Conservation (phyloP, 2,329 filamentous ascomycete species). For the Aspergillus brunneoviolaceus region DNA sequence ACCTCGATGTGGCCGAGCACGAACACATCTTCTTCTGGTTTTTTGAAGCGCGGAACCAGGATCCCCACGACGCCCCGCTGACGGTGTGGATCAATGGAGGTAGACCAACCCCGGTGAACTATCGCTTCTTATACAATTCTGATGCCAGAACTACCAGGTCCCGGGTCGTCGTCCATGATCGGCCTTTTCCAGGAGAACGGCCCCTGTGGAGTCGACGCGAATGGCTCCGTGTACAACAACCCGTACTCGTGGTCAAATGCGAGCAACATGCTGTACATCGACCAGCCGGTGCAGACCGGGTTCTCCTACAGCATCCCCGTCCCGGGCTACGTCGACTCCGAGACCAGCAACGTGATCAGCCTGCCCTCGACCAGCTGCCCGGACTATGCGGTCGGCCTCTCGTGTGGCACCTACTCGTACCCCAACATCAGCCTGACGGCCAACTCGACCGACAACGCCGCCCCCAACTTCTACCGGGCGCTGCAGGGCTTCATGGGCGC, state of each 20-base stretch:
- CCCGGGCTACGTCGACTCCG: conserved; percentile 6
- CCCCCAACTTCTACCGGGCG: conserved; percentile 9
- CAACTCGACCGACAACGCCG: conserved; percentile 6
- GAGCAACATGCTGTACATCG: conserved; percentile 26
- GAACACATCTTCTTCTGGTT: conserved; percentile 11
- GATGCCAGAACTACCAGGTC: neutral
- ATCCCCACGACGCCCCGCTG: conserved; percentile 5
- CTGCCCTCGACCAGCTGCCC: conserved; percentile 4
- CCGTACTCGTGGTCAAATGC: conserved; percentile 24
- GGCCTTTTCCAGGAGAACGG: conserved; percentile 36
- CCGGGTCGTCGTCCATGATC: conserved; percentile 34
- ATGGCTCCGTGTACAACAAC: conserved; percentile 22
- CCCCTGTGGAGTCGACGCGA: conserved; percentile 26
- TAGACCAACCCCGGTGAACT: neutral
- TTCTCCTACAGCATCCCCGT: conserved; percentile 17
- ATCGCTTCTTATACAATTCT: neutral
- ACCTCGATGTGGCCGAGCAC: conserved; percentile 7
- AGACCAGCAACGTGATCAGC: conserved; percentile 1
- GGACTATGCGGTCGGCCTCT: neutral
- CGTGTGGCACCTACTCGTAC: conserved; percentile 4
- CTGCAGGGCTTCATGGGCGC: conserved; percentile 12
- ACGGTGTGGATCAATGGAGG: conserved; percentile 27
- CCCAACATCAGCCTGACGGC: conserved; percentile 6
- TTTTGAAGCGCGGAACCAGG: conserved; percentile 6
- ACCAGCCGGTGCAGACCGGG: conserved; percentile 23